Base-by-base conservation (phyloP, 202 grass and related monocot species). In the Panicum hallii region DNA sequence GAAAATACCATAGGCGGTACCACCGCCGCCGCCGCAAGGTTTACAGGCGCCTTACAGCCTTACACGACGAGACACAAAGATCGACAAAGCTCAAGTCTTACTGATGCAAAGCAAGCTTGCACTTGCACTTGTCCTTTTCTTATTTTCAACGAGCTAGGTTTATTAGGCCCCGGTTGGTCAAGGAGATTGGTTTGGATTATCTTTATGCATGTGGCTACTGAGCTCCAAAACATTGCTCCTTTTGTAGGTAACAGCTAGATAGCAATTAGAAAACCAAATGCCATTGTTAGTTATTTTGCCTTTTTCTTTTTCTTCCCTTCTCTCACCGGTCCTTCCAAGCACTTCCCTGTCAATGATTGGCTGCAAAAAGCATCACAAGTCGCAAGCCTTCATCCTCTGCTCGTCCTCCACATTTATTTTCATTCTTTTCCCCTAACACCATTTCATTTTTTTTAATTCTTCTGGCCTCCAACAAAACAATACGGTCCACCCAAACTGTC, bases 401-500 rank as follows among this genome's bases (percentile, higher is more conserved):
- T 17, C 30, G 22, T 23, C 20, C 11, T 15, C 73, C 30, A 56
- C n/a, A 76, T 40, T 67, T 48, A 9, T 46, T 60, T 64, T 9
- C 2, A 20, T 15, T 28, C 34, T 40, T 17, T 16, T 30, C 6
- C 4, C 1, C 7, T 3, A 15, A 2, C 36, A 32, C 32, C 4
- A 1, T 15, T 15, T 70, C 43, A 13, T 15, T 65, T 19, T 19
- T 53, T 32, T 75, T 66, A 40, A 19, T 79, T 69, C 41, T 53
- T 54, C 72, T 68, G 47, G 52, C 62, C 68, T 75, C 44, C 47
- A 12, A 13, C 9, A 63, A 63, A 12, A 13, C 9, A 63, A 70
- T 30, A 15, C 68, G 80, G 85, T 81, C 80, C 81, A 87, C 85
- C 69, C 36, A 90, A 76, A 84, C 45, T 90, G 89, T 84, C 81